Evolutionary conservation across 352 stramenopile species (phyloP), one percentile per base, ranked within the genome.

Genomic region (Phytophthora uliginosa): DNA sequence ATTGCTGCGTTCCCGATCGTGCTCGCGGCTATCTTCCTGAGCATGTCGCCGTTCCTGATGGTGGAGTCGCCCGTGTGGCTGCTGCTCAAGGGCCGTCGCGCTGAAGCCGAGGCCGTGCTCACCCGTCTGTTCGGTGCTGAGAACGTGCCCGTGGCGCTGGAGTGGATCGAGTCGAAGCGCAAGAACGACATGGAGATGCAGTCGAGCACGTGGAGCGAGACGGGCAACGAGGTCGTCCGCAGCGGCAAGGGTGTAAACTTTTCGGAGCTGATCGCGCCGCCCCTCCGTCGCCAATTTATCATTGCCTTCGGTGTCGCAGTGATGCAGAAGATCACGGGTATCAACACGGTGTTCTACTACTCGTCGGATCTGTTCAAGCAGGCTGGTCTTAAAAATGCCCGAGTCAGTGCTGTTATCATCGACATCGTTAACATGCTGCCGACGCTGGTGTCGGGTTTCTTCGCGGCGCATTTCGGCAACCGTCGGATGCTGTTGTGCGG

Each of bases 271-370:
- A 71, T 80, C 51, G 57, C 69, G 12, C 59, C 64, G 4, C 52
- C 61, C 67, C 58, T 80, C 17, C 74, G 71, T 28, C 71, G 69
- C 12, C 77, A 83, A 38, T 76, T 85, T 51, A 66, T 87, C 24
- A 82, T 86, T 36, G 78, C 79, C 2, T 50, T 82, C 63, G 70
- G 71, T 1, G 55, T 88, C 4, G 73, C 67, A 1, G 72, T 53
- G 22, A 79, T 76, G 68, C 76, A 86, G 33, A 81, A 90, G 55
- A 72, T 90, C 74, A 75, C 73, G 15, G 82, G 82, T 57, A 86
- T 90, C 78, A 88, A 88, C 69, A 79, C 77, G 15, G 69, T 87
- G 10, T 84, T 85, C 62, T 82, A 79, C 70, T 87, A 90, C 82
- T 90, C 82, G 50, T 86, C 78, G 7, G 68, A 76, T 36, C 66